phyloP scores from a whole-genome alignment of 2,329 filamentous ascomycete genomes.

The Colletotrichum sp. region DNA sequence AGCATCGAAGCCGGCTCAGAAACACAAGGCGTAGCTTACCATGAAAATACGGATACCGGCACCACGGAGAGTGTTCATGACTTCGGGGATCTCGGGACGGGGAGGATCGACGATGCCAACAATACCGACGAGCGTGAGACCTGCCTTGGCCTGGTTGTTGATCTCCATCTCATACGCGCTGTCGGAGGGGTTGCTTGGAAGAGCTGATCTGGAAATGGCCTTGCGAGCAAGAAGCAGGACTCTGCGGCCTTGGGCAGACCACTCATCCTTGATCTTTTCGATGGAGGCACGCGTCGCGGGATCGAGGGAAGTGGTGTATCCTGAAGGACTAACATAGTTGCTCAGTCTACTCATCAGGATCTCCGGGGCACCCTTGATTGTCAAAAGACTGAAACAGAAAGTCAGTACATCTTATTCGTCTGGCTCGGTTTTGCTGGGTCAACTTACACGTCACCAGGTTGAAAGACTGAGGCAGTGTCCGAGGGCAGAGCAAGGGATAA shows the following conservation, averaged over 20 bases:
- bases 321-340: slow-evolving; percentile 60
- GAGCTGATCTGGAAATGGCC: slow-evolving; percentile 42
- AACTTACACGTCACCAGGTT: slow-evolving; percentile 33
- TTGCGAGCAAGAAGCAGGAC: slow-evolving; percentile 73
- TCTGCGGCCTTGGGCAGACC: slow-evolving; percentile 72
- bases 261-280: slow-evolving; percentile 68
- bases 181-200: slow-evolving; percentile 3
- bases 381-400: slow-evolving; percentile 54
- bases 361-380: slow-evolving; percentile 83
- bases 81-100: slow-evolving; percentile 72
- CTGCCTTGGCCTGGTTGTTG: slow-evolving; percentile 55
- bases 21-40: slow-evolving; percentile 45
- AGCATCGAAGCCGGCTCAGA: neutral
- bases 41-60: slow-evolving; percentile 81
- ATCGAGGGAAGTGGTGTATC: slow-evolving; percentile 56
- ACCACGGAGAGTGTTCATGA: slow-evolving; percentile 68
- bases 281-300: slow-evolving; percentile 48
- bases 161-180: slow-evolving; percentile 60
- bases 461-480: slow-evolving; percentile 26
- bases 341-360: slow-evolving; percentile 70
- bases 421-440: neutral
- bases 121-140: slow-evolving; percentile 74
- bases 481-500: slow-evolving; percentile 15
- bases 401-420: neutral
- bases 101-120: slow-evolving; percentile 82